Base-by-base conservation (phyloP, 805 yeast genomes). In the Metschnikowia bowlesiae region DNA sequence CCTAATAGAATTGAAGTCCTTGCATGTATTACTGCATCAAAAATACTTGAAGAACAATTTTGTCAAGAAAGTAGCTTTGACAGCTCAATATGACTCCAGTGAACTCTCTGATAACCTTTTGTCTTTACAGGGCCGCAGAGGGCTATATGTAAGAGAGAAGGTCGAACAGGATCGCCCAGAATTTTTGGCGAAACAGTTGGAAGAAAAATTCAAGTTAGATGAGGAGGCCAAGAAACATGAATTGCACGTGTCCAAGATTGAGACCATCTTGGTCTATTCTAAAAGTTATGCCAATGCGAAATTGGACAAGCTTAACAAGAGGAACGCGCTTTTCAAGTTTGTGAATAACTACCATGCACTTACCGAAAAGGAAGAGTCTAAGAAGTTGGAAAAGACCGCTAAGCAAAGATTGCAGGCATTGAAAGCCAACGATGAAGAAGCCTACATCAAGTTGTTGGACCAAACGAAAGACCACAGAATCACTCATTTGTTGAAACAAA, bases 391-490 rank as follows among this genome's bases (percentile, higher is more conserved):
- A 66, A 82, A 81, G 64, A 87, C 84, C 30, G 95, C 95, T n/a
- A 87, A 84, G 62, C 91, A 86, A 64, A 85, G 96, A 80, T 79
- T 87, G 68, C 90, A 85, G 62, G 94, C 94, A 30, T 80, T 87
- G 74, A 86, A 85, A 66, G 87, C 91, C 14, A 87, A 87, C 65
- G 96, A 87, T 72, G 95, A 87, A 67, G 96, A 87, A 63, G 94
- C 94, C 2, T 87, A 87, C 71, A 79, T 87, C 65, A 87, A 87
- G 63, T 78, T 87, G 62, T 76, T 87, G 65, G 94, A 87, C 65
- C 90, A 87, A 68, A 87, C 96, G 3, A 87, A 87, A 65, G 96
- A 87, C 70, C 87, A 89, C 39, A 82, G 96, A 79, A 84, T 87
- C 59, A 87, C 94, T 1, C 95, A 87, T 68, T 75, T 87, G 65